These are phyloP conservation scores for Pochonia chlamydosporia DNA, from an alignment of 2,329 filamentous ascomycete species.

Conservation along the genomic window DNA sequence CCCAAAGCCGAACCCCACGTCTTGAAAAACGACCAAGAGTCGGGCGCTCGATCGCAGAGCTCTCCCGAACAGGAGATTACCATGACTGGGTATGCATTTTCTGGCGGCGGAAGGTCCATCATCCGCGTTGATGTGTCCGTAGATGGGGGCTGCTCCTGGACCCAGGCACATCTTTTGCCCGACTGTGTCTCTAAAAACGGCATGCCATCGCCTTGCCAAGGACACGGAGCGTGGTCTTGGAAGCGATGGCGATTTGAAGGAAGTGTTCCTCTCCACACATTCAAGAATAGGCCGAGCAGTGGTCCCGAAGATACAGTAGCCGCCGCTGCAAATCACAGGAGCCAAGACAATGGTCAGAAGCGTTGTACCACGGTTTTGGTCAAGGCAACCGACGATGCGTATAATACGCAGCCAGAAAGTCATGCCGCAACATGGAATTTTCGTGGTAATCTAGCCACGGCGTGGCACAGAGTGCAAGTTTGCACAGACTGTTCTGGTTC, in stretches of 20 bases:
- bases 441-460: constrained; percentile 59
- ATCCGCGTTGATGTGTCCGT: constrained; percentile 62
- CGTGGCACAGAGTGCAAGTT: constrained; percentile 54
- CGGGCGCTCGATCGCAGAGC: neutral
- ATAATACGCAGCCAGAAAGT: constrained; percentile 60
- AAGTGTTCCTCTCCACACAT: constrained; percentile 31
- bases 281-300: constrained; percentile 12
- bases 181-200: constrained; percentile 32
- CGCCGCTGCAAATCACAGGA: constrained; percentile 3
- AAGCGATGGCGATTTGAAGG: constrained; percentile 54
- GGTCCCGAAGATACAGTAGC: neutral
- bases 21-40: neutral
- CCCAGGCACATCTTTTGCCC: constrained; percentile 53
- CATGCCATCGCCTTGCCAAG: constrained; percentile 25
- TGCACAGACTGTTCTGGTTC: constrained; percentile 25
- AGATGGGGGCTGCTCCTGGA: constrained; percentile 59
- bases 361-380: constrained; percentile 50
- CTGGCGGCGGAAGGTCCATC: constrained; percentile 59
- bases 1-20: neutral
- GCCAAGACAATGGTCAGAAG: constrained; percentile 17
- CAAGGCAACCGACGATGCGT: constrained; percentile 60
- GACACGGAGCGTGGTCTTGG: constrained; percentile 56
- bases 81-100: constrained; percentile 61
- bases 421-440: constrained; percentile 58
- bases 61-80: constrained; percentile 23